Conservation (phyloP, 1,139 yeast genomes). For the Wickerhamomyces sp. region DNA sequence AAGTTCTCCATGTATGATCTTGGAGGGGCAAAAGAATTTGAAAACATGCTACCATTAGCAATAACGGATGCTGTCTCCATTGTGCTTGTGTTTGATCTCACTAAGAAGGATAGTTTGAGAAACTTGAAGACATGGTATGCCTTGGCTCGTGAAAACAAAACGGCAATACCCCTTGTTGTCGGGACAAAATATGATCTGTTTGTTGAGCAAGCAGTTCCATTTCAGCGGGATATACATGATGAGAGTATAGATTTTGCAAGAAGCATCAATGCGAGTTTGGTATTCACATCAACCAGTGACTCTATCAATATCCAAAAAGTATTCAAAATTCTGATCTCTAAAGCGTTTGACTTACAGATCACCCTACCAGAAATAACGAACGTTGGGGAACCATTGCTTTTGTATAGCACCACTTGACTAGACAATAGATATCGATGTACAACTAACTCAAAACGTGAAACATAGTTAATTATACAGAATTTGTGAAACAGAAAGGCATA, state of each 20-base stretch:
- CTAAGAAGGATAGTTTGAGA: constrained; percentile 80
- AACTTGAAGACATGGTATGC: constrained; percentile 94
- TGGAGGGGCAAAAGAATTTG: constrained; percentile 95
- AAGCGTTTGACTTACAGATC: constrained; percentile 83
- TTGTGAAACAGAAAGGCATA: no score
- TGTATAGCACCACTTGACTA: constrained; percentile 41
- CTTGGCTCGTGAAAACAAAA: constrained; percentile 86
- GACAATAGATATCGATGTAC: neutral
- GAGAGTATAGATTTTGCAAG: constrained; percentile 84
- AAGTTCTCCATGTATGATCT: constrained; percentile 94
- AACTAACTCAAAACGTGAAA: no score
- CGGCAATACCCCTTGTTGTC: constrained; percentile 87
- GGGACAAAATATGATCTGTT: constrained; percentile 95
- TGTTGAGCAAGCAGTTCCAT: constrained; percentile 71
- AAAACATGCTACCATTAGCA: constrained; percentile 92
- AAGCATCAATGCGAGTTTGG: constrained; percentile 87
- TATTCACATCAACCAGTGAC: constrained; percentile 90
- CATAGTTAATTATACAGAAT: no score
- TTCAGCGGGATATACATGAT: constrained; percentile 80
- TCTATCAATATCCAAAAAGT: constrained; percentile 93
- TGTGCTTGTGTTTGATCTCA: constrained; percentile 86
- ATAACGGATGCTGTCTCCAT: constrained; percentile 93
- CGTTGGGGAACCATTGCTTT: constrained; percentile 83
- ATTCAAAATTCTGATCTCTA: constrained; percentile 85
- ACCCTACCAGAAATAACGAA: constrained; percentile 79